Base-by-base conservation (phyloP, 2,329 filamentous ascomycete species). In the Pseudomassariella vexata region DNA sequence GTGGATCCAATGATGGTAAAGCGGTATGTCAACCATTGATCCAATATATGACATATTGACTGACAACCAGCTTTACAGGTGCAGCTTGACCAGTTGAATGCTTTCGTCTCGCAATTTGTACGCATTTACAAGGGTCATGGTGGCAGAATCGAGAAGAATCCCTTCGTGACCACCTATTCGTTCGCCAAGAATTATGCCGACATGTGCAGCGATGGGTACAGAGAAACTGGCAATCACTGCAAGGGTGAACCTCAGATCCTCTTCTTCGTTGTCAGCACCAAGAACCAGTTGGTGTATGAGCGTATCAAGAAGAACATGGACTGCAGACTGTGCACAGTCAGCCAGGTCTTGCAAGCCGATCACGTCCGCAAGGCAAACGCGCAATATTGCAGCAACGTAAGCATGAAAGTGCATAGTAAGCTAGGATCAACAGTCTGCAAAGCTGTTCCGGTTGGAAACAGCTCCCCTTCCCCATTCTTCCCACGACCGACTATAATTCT, bases 341-440 rank as follows among this genome's bases (percentile, higher is more conserved):
- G 87, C 0, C 92, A 96, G 53, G 82, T 89, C 40, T 53, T 96
- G n/a, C 80, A 88, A 43, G 65, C 68, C 3, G 62, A 63, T 0
- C 82, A 94, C 37, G 84, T 90, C 1, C 48, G 63, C 22, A 82
- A 82, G 53, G 76, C 74, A 11, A 76, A 83, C 15, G 71, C 72
- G 0, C 92, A 98, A 49, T 96, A 96, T 59, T 82, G 85, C 49
- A 92, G 85, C 1, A 98, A 98, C 40, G 87, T 98, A 0, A 75
- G 79, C 42, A 92, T 98, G 86, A 98, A 98, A 65, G 79, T 98
- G 44, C 96, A 98, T 48, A 84, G 86, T 4, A 98, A 98, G 65
- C 73, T 98, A 3, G 92, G 92, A 10, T 92, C 92, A 5, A 73
- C 76, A 0, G 95, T 87, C 1, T 79, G 64, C 32, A 66, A 55